Conservation (phyloP, 78 protist species). For the Dictyostelium intermedium region DNA sequence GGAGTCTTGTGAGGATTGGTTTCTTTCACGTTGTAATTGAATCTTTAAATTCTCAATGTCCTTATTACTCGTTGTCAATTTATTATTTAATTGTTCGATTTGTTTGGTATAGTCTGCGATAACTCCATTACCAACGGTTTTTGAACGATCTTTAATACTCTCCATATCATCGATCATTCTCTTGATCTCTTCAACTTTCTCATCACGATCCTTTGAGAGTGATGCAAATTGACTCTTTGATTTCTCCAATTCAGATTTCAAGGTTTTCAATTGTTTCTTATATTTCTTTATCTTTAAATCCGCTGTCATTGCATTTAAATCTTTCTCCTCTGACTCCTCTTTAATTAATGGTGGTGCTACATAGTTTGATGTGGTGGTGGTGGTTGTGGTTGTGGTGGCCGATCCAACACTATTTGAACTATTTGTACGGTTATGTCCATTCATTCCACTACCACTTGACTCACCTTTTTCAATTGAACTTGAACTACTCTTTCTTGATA, state of each 20-base stretch:
- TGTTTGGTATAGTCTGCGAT: constrained; percentile 15
- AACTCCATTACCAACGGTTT: constrained; percentile 36
- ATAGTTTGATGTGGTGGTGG: background rate
- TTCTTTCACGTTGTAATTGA: constrained; percentile 11
- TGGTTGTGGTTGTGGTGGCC: background rate
- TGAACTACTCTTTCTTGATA: constrained; percentile 16
- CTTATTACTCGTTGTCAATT: background rate
- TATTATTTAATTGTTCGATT: background rate
- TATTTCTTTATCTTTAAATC: constrained; percentile 50
- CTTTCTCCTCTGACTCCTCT: background rate
- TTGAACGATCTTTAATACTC: constrained; percentile 47
- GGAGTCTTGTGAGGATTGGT: constrained; percentile 3
- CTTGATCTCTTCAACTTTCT: constrained; percentile 21
- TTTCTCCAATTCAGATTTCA: constrained; percentile 31
- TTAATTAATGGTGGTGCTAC: background rate
- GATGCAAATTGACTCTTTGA: background rate
- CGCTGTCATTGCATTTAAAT: background rate
- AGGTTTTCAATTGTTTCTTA: constrained; percentile 36
- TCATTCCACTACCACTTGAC: background rate
- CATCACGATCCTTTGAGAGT: constrained; percentile 47
- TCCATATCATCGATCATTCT: constrained; percentile 68
- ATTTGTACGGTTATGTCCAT: background rate
- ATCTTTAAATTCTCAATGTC: background rate
- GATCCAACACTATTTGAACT: background rate
- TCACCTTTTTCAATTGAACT: background rate